Evolutionary conservation across 2,329 filamentous ascomycete species (phyloP), one percentile per base, ranked within the genome.

Genomic region (Fusarium nematophilum): DNA sequence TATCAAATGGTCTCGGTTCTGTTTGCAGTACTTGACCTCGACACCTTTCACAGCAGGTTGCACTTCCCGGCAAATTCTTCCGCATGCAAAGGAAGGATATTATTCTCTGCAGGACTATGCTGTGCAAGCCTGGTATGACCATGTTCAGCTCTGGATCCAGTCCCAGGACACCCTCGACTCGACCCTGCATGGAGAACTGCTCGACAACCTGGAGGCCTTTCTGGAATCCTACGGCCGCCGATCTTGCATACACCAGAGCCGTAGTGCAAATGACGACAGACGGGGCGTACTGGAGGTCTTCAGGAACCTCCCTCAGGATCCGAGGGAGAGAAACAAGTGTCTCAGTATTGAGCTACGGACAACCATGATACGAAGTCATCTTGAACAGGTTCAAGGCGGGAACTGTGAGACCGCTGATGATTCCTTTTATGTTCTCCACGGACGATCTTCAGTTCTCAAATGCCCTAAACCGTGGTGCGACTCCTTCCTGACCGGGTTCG

Each of bases 381-480:
- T n/a, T n/a, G 13, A 48, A 30, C 17, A 42, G 21, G 36, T 62
- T 11, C 43, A 52, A 30, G 17, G 21, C 4, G 21, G 53, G 8
- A 13, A 51, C 14, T 23, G 9, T 25, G 23, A 38, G 8, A 14
- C 17, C n/a, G 8, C 5, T 3, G 3, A n/a, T 11, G n/a, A 11
- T 43, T 13, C 10, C 21, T 6, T 37, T 14, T 6, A 3, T 21
- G 17, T 26, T 18, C 31, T 51, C 23, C 23, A 49, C 14, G 53
- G 38, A 3, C 15, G 7, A 13, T 7, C 26, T 5, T 9, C 21
- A 3, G n/a, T n/a, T n/a, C 38, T 36, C 14, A 62, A 62, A 11
- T 62, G 58, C 21, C 34, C 39, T 3, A 58, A 59, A n/a, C 29
- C 54, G 25, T 62, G 58, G 54, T 62, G 58, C n/a, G 44, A 57